phyloP scores from a whole-genome alignment of 2,329 filamentous ascomycete species.

The Cladorrhinum sp. region DNA sequence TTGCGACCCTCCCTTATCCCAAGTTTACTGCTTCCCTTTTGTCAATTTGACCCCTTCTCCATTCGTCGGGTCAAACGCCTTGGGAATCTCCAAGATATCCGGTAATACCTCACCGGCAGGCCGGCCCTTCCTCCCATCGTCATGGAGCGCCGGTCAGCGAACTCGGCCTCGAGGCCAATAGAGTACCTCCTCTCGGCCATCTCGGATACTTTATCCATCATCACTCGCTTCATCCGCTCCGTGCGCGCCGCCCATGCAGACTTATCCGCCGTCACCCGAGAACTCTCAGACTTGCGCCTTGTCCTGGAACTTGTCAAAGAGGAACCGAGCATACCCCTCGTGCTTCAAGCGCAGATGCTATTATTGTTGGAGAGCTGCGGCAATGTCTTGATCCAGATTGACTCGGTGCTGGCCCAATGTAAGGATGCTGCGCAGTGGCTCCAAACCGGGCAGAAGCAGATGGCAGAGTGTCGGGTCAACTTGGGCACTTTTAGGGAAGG shows the following conservation, averaged over 20 bases:
- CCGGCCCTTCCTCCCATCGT: not conserved
- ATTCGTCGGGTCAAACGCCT: too few relatives aligned
- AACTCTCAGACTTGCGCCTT: constrained; percentile 28
- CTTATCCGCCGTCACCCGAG: constrained; percentile 26
- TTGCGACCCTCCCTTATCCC: not conserved
- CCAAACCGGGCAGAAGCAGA: constrained; percentile 12
- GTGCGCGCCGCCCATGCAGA: constrained; percentile 26
- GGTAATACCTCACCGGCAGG: not conserved
- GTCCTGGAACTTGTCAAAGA: constrained; percentile 27
- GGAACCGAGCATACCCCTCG: constrained; percentile 21
- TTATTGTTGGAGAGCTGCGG: constrained; percentile 24
- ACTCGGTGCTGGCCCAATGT: constrained; percentile 19
- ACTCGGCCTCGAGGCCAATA: constrained; percentile 18
- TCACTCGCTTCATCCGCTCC: constrained; percentile 28
- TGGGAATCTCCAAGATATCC: too few relatives aligned
- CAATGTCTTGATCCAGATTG: constrained; percentile 22
- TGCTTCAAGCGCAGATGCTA: constrained; percentile 21
- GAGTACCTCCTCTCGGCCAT: constrained; percentile 26
- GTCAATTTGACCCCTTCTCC: too few relatives aligned
- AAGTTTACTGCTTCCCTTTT: not conserved
- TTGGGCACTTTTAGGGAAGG: constrained; percentile 18
- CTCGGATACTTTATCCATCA: constrained; percentile 24
- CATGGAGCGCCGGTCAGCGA: constrained; percentile 14
- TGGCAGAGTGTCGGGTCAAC: constrained; percentile 12
- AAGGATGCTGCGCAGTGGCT: constrained; percentile 18